phyloP scores from a whole-genome alignment of 2,329 filamentous ascomycete species.

The Aureobasidium sp. region DNA sequence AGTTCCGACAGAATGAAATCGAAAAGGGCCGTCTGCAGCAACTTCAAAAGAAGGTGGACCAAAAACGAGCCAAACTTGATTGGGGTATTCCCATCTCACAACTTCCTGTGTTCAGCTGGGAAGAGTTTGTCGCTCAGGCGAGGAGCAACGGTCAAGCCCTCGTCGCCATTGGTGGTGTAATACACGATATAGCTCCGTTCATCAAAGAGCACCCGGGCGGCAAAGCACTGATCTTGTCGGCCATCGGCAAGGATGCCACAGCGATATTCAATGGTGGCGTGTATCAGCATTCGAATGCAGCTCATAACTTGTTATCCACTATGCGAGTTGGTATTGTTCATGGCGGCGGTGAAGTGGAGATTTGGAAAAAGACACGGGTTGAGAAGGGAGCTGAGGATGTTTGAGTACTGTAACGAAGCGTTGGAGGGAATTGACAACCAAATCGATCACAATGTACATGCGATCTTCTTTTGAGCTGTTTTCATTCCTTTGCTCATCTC shows the following conservation, averaged over 20 bases:
- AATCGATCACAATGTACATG: neutral
- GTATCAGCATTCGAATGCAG: constrained; percentile 83
- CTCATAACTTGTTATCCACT: constrained; percentile 79
- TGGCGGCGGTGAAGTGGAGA: constrained; percentile 82
- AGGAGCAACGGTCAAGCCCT: constrained; percentile 72
- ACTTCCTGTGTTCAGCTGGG: constrained; percentile 78
- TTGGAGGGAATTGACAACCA: neutral
- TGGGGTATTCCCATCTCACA: constrained; percentile 83
- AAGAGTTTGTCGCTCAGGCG: constrained; percentile 71
- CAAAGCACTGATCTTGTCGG: constrained; percentile 75
- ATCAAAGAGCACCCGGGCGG: constrained; percentile 88
- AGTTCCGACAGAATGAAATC: constrained; percentile 86
- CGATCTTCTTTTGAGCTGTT: neutral
- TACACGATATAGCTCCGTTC: constrained; percentile 62
- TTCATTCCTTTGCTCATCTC: no score
- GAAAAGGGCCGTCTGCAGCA: constrained; percentile 87
- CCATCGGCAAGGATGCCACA: constrained; percentile 79
- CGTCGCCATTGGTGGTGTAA: constrained; percentile 79
- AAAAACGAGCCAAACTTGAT: constrained; percentile 73
- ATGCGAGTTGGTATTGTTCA: constrained; percentile 84
- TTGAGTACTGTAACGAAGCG: neutral
- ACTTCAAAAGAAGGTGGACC: constrained; percentile 85
- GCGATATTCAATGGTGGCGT: constrained; percentile 89
- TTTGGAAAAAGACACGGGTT: constrained; percentile 80
- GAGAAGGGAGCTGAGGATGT: constrained; percentile 64